phyloP scores from a whole-genome alignment of 2,329 filamentous ascomycete species.

The Penicillium sp. region DNA sequence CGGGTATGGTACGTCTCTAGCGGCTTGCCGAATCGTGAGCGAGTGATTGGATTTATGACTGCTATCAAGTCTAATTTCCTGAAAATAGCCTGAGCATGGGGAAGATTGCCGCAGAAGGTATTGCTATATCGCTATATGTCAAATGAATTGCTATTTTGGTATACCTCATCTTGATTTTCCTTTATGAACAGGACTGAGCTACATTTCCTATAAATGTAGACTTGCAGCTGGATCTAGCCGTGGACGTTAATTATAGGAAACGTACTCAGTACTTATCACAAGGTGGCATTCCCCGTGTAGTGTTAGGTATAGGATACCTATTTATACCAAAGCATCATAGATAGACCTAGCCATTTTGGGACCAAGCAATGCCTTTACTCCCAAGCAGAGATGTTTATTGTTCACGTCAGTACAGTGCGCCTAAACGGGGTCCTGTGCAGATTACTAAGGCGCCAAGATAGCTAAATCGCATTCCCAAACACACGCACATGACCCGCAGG shows the following conservation, averaged over 20 bases:
- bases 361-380: no score
- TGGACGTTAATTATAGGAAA: neutral
- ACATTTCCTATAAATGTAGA: neutral
- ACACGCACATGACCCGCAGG: neutral
- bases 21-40: neutral
- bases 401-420: neutral
- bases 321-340: neutral
- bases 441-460: neutral
- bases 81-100: neutral
- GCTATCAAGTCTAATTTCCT: neutral
- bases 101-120: neutral
- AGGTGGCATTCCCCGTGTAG: accelerated
- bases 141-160: neutral
- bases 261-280: neutral
- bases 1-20: neutral
- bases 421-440: neutral
- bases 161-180: neutral
- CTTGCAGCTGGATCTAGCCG: neutral
- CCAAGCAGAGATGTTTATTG: neutral
- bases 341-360: neutral
- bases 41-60: neutral
- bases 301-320: neutral
- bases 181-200: neutral
- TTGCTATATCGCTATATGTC: neutral
- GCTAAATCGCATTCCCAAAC: neutral